Conservation (phyloP, 106 monocot species). For the Platanthera zijinensis region DNA sequence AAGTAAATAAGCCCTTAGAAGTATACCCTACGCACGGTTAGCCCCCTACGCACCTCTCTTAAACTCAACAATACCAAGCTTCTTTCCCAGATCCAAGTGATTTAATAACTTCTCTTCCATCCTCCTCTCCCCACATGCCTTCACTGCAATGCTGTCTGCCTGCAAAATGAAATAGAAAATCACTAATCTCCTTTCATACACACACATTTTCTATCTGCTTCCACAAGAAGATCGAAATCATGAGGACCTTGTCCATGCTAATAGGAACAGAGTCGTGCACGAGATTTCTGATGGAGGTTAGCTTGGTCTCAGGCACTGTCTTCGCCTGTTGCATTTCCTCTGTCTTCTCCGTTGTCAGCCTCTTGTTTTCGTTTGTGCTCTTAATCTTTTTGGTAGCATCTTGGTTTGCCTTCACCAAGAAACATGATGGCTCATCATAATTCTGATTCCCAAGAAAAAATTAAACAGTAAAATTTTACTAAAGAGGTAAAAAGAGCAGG, state of each 20-base stretch:
- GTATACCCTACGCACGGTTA: conserved; percentile 18
- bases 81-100: conserved; percentile 82
- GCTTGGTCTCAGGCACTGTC: conserved; percentile 51
- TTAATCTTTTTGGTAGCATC: conserved; percentile 77
- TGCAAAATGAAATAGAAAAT: conserved; percentile 14
- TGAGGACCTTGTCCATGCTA: conserved; percentile 66
- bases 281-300: conserved; percentile 66
- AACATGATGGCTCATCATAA: background rate
- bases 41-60: conserved; percentile 52
- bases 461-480: background rate
- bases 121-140: conserved; percentile 57
- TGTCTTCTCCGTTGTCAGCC: conserved; percentile 42
- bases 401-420: conserved; percentile 36
- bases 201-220: background rate
- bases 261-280: conserved; percentile 88
- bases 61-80: conserved; percentile 72
- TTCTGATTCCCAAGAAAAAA: background rate
- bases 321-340: conserved; percentile 85
- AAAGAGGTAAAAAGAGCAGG: background rate
- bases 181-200: background rate
- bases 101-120: conserved; percentile 56
- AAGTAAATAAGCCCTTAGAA: no score
- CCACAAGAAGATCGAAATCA: background rate
- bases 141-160: conserved; percentile 69
- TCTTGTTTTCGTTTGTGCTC: conserved; percentile 82